phyloP scores from a whole-genome alignment of 2,329 filamentous ascomycete species.

The Diplodia intermedia region DNA sequence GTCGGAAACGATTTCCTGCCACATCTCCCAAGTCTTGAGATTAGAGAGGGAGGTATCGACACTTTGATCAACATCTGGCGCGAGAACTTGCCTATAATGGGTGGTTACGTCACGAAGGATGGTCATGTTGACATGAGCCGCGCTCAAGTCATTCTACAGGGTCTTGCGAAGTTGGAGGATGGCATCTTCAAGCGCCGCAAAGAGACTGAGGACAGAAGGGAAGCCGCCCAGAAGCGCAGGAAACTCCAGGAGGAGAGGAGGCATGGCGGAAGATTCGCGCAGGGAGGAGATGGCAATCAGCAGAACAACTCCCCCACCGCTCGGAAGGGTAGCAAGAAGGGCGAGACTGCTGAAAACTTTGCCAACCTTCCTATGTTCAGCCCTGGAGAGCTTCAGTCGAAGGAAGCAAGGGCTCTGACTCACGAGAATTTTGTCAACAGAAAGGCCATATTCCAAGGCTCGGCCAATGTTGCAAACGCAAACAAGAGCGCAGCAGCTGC shows the following conservation, averaged over 20 bases:
- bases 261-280: conserved; percentile 10
- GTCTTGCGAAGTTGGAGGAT: conserved; percentile 90
- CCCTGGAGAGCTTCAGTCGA: conserved; percentile 48
- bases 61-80: conserved; percentile 97
- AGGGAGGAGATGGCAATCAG: conserved; percentile 15
- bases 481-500: conserved; percentile 95
- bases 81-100: conserved; percentile 88
- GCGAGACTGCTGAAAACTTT: conserved; percentile 36
- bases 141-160: conserved; percentile 86
- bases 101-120: conserved; percentile 94
- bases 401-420: conserved; percentile 64
- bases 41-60: conserved; percentile 96
- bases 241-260: conserved; percentile 28
- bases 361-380: conserved; percentile 45
- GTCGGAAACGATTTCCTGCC: conserved; percentile 98
- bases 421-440: conserved; percentile 89
- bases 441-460: conserved; percentile 57
- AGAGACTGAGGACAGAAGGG: conserved; percentile 76
- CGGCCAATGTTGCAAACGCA: conserved; percentile 83
- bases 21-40: conserved; percentile 95
- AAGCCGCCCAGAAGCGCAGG: conserved; percentile 37
- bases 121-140: conserved; percentile 86
- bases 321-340: conserved; percentile 27
- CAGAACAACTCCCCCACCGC: conserved; percentile 17
- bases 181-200: conserved; percentile 89